Evolutionary conservation across 2,329 filamentous ascomycete species (phyloP), one percentile per base, ranked within the genome.

Genomic region (Leptographium flavum): DNA sequence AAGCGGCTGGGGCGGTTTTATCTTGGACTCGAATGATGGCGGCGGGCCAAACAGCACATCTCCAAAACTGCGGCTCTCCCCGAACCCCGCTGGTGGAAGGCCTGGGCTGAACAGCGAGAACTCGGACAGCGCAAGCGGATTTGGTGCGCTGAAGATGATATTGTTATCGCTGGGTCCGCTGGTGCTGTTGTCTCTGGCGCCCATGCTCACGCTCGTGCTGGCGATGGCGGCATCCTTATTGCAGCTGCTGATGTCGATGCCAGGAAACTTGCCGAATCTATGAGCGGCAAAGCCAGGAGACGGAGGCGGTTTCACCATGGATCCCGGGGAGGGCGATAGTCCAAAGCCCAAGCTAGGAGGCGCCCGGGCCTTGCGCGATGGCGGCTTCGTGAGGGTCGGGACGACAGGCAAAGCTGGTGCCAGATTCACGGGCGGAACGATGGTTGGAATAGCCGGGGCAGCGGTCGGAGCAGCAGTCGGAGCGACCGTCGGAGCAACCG

Each of bases 281-380:
- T 61, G 62, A 9, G 60, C 55, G 9, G 58, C 61, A 43, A 70
- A 69, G 4, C 65, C 68, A n/a, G 70, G 66, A 17, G 67, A 65
- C 53, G 47, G 13, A 22, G 44, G 21, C 32, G 44, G 30, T 27
- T 5, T 17, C 10, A 10, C 3, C 42, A 15, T 40, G 27, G 38
- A 28, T 21, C 38, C 21, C 35, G 43, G 15, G 9, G 43, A 14
- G 23, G 28, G 14, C 27, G 39, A 13, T 41, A 22, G 28, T 2
- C 39, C 39, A 8, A 40, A 28, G 10, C 39, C 39, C 17, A 40
- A 21, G n/a, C 23, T 39, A 13, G 37, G 23, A 13, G 23, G 35
- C 11, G 21, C 35, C 35, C 35, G 35, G 2, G 35, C 21, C 21
- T 37, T 37, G 35, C 35, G 35, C 19, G 35, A 23, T 22, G 35